A percentile compares a stretch with the other conserved stretches of the same genome.
Evolutionary conservation across 2,329 filamentous ascomycete species (phyloP).

Genomic region (Aspergillus uvarum): DNA sequence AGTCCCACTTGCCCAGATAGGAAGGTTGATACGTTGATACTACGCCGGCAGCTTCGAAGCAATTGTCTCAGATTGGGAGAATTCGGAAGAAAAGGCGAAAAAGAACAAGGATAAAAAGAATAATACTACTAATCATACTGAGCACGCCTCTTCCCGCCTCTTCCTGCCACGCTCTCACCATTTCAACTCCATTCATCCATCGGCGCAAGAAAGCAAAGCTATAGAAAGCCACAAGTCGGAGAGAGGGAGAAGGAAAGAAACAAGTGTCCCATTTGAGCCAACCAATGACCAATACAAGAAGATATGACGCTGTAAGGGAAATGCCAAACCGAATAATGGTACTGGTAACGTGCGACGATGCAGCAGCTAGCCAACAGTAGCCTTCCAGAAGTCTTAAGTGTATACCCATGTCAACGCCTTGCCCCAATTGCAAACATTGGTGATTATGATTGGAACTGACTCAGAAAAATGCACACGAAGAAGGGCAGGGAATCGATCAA

Average conservation of each 20-base stretch:
- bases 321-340: conserved; percentile 13
- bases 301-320: conserved; percentile 7
- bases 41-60: too few relatives aligned
- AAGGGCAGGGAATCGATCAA: neutral
- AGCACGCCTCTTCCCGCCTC: conserved; percentile 4
- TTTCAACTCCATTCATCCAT: neutral
- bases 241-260: neutral
- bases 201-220: neutral
- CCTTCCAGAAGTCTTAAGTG: conserved; percentile 24
- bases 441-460: neutral
- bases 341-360: conserved; percentile 16
- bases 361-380: conserved; percentile 16
- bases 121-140: neutral
- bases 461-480: neutral
- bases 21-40: neutral
- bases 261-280: neutral
- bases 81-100: neutral
- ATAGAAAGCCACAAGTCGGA: neutral
- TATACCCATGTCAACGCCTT: conserved; percentile 27
- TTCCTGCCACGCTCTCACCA: neutral
- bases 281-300: conserved; percentile 13
- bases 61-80: conserved; percentile 1
- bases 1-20: neutral
- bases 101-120: too few relatives aligned
- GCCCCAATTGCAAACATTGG: conserved; percentile 6